Evolutionary conservation across 345 rosid genomes (phyloP).

Genomic region (Eutrema heterophyllum): DNA sequence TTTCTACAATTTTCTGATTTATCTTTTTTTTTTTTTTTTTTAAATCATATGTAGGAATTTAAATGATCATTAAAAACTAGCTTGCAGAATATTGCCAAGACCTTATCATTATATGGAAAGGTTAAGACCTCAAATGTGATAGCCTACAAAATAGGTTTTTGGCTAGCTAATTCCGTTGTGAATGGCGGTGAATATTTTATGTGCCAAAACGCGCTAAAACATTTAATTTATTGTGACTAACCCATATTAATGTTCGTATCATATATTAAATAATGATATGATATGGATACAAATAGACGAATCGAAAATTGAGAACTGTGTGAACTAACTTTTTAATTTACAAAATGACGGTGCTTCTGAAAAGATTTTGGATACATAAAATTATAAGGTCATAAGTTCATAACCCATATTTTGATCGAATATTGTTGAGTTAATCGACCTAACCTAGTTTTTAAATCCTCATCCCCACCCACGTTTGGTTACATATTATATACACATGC

Average conservation of each 20-base stretch:
- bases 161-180: not conserved
- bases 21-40: not conserved
- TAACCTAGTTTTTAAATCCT: not conserved
- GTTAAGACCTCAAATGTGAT: not conserved
- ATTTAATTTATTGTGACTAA: not conserved
- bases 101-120: not conserved
- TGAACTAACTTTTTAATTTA: not conserved
- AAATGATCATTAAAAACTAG: not conserved
- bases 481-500: not conserved
- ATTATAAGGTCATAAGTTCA: not conserved
- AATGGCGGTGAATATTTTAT: not conserved
- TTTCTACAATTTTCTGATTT: not conserved
- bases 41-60: not conserved
- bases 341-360: not conserved
- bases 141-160: not conserved
- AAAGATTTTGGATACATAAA: not conserved
- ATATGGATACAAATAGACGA: not conserved
- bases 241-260: not conserved
- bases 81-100: not conserved
- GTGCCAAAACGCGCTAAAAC: not conserved
- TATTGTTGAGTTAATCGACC: not conserved
- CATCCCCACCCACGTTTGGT: not conserved
- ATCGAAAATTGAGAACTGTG: not conserved
- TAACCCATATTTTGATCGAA: not conserved
- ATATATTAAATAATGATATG: not conserved